These are phyloP conservation scores for Eutrema yunnanense DNA, from an alignment of 345 rosid species.

Conservation along the genomic window DNA sequence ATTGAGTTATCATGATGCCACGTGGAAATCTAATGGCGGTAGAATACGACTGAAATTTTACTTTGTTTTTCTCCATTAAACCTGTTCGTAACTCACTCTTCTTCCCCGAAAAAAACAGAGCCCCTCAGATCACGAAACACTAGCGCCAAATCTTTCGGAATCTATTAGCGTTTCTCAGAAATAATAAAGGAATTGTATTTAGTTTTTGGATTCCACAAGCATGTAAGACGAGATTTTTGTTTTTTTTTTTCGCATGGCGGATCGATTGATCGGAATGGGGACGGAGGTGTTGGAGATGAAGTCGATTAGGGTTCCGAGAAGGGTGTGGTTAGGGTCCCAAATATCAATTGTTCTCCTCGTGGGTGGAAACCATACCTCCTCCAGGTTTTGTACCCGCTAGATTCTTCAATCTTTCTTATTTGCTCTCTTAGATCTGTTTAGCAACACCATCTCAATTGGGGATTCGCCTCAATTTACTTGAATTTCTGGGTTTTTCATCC, in stretches of 20 bases:
- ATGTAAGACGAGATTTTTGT: constrained; percentile 18
- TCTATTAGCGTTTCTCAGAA: neutral
- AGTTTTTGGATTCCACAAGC: neutral
- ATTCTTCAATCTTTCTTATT: neutral
- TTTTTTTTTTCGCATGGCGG: constrained; percentile 22
- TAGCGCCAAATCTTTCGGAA: no score
- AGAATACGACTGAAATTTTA: no score
- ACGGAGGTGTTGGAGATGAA: constrained; percentile 27
- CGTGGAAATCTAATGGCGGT: no score
- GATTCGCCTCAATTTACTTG: neutral
- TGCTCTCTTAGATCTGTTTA: neutral
- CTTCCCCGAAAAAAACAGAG: no score
- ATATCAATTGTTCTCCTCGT: constrained; percentile 70
- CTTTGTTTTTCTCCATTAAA: no score
- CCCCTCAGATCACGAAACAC: no score
- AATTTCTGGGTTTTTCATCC: neutral
- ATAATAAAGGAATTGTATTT: constrained; percentile 16
- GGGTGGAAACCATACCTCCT: constrained; percentile 96
- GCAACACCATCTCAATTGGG: neutral
- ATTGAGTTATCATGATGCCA: no score
- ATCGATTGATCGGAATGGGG: constrained; percentile 40
- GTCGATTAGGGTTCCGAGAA: constrained; percentile 18
- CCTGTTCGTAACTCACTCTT: no score
- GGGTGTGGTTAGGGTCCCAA: constrained; percentile 32
- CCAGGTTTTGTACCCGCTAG: constrained; percentile 86